These are phyloP conservation scores for Beauveria scarabaeidicola DNA, from an alignment of 2,329 filamentous ascomycete species.

Conservation along the genomic window DNA sequence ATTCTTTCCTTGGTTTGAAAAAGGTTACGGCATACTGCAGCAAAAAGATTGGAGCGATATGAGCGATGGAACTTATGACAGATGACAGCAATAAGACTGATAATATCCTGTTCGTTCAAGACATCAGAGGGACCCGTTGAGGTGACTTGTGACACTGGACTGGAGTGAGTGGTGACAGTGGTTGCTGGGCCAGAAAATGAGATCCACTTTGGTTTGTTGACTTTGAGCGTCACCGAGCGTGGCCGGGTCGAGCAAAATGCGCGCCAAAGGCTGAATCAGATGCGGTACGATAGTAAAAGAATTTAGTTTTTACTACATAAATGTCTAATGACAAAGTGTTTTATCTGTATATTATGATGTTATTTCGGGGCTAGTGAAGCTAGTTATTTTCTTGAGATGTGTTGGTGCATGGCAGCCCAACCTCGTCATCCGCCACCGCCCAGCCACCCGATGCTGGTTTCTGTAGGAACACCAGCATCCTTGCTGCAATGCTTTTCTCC, in stretches of 20 bases:
- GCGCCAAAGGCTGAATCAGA: neutral
- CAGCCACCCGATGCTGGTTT: constrained; percentile 6
- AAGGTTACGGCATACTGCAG: constrained; percentile 1
- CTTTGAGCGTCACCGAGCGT: neutral
- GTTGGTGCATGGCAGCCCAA: neutral
- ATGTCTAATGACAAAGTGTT: neutral
- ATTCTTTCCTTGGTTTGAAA: neutral
- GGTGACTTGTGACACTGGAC: neutral
- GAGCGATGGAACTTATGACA: constrained; percentile 2
- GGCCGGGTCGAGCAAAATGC: neutral
- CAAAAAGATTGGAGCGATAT: constrained; percentile 8
- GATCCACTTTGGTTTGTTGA: constrained; percentile 5
- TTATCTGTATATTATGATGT: neutral
- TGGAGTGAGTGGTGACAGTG: neutral
- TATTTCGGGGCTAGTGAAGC: no score
- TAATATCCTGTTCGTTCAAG: neutral
- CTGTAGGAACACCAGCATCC: constrained; percentile 8
- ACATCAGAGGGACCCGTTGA: neutral
- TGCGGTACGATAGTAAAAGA: neutral
- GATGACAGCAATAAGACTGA: constrained; percentile 8
- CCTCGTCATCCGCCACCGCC: constrained; percentile 6
- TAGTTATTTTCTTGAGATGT: neutral
- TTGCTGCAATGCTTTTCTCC: neutral
- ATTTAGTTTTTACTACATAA: neutral
- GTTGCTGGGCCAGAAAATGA: neutral